A percentile compares a stretch with the other conserved stretches of the same genome.
These are phyloP conservation scores for Hemisphaericaspora xylofermentans DNA, from an alignment of 1,139 yeast genomes.

Conservation along the genomic window DNA sequence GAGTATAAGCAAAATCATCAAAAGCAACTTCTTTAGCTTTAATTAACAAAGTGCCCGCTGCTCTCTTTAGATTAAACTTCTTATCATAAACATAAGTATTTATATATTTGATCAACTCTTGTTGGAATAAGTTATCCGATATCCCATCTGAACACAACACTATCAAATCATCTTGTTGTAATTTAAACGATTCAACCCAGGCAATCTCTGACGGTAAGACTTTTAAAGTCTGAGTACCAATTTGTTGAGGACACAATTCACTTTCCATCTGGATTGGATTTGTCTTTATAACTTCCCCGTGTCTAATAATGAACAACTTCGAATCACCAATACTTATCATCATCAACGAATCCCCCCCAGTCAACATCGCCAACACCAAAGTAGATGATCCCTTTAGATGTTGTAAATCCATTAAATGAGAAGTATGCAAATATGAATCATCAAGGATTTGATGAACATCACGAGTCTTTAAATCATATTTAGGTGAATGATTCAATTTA, in stretches of 20 bases:
- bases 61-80: constrained; percentile 32
- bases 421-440: constrained; percentile 51
- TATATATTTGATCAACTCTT: constrained; percentile 43
- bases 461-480: constrained; percentile 42
- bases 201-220: constrained; percentile 51
- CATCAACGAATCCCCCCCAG: constrained; percentile 47
- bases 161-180: constrained; percentile 43
- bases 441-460: constrained; percentile 51
- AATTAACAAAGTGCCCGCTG: constrained; percentile 40
- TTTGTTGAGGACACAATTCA: constrained; percentile 53
- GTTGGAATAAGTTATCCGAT: constrained; percentile 51
- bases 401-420: constrained; percentile 54
- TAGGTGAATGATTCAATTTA: constrained; percentile 42
- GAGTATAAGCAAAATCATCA: constrained; percentile 55
- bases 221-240: constrained; percentile 51
- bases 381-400: constrained; percentile 54
- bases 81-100: constrained; percentile 30
- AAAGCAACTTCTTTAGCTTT: constrained; percentile 52
- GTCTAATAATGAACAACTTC: constrained; percentile 48
- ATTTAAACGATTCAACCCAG: constrained; percentile 43
- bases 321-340: constrained; percentile 60
- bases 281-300: constrained; percentile 44
- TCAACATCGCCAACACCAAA: constrained; percentile 49
- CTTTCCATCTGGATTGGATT: constrained; percentile 51
- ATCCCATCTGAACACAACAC: constrained; percentile 56